Evolutionary conservation across 345 rosid genomes (phyloP).

Genomic region (Cardiospermum halicacabum): DNA sequence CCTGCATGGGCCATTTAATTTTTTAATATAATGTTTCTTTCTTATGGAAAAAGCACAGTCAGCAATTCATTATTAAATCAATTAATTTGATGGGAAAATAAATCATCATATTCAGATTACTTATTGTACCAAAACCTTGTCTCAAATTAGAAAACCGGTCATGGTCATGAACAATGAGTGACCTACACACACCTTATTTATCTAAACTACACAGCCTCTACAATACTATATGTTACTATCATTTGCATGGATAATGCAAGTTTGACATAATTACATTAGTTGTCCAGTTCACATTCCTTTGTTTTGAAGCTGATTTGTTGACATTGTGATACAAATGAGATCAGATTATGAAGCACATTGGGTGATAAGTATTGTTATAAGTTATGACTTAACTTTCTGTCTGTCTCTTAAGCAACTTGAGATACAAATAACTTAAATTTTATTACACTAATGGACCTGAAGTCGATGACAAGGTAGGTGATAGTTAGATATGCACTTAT

Average conservation of each 20-base stretch:
- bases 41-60: background rate
- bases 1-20: constrained; percentile 43
- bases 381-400: background rate
- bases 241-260: too few relatives aligned
- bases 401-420: background rate
- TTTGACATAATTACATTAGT: background rate
- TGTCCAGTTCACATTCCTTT: background rate
- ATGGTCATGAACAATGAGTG: background rate
- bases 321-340: background rate
- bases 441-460: background rate
- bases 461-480: background rate
- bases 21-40: background rate
- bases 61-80: background rate
- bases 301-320: background rate
- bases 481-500: background rate
- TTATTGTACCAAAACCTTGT: background rate
- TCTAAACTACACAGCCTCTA: background rate
- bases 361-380: background rate
- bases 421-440: background rate
- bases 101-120: background rate
- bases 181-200: background rate
- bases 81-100: background rate
- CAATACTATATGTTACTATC: too few relatives aligned
- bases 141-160: background rate
- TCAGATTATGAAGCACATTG: background rate